Evolutionary conservation across 2,329 filamentous ascomycete genomes (phyloP).

Genomic region (Hypocreales sp.): DNA sequence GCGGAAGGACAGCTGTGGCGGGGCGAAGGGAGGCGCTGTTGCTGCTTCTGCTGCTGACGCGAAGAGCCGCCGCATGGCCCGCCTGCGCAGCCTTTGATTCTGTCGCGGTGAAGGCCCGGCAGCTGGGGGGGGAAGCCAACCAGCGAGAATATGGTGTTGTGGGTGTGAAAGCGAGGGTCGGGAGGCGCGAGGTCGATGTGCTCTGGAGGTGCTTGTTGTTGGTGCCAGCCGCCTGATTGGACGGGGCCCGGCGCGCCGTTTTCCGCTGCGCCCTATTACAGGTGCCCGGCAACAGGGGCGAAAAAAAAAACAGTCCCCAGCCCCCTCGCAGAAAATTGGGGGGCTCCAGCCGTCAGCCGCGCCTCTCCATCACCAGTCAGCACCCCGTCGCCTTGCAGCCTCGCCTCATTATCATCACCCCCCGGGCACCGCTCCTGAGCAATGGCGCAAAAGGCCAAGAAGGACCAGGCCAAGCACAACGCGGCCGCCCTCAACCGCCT

Average conservation of each 20-base stretch:
- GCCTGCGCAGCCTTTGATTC: no score
- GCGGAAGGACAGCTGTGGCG: background rate
- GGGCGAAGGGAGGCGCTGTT: no score
- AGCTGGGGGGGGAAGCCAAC: no score
- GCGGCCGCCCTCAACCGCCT: slow-evolving; percentile 62
- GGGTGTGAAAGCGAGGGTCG: background rate
- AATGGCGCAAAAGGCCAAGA: slow-evolving; percentile 50
- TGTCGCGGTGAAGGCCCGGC: slow-evolving; percentile 2
- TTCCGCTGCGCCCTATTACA: no score
- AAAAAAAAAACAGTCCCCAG: background rate
- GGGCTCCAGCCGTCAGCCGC: background rate
- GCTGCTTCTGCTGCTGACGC: background rate
- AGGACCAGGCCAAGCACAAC: slow-evolving; percentile 63
- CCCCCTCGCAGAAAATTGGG: background rate
- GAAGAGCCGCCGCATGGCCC: background rate
- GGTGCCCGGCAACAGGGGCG: background rate
- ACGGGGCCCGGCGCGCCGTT: slow-evolving; percentile 1
- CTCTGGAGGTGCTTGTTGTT: no score
- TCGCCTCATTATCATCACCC: background rate
- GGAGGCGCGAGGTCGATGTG: slow-evolving; percentile 3
- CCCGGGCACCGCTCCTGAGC: slow-evolving; percentile 1
- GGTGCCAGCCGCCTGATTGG: slow-evolving; percentile 6
- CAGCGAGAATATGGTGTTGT: no score
- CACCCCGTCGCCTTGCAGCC: no score
- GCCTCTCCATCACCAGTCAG: no score